phyloP scores from a whole-genome alignment of 2,329 filamentous ascomycete genomes.

The Stylonectria norvegica region DNA sequence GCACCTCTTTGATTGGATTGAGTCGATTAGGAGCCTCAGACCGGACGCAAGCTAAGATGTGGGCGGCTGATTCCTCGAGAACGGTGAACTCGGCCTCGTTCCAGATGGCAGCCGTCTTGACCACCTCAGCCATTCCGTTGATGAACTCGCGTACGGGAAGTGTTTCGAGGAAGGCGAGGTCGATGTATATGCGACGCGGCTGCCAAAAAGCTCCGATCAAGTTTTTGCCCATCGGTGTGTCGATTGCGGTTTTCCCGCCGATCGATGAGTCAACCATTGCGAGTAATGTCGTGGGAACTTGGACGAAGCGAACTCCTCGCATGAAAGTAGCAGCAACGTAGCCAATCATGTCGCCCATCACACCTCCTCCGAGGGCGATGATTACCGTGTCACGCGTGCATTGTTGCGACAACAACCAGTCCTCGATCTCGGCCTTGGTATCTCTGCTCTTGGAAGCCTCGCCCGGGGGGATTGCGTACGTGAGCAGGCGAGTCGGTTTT shows the following conservation, averaged over 20 bases:
- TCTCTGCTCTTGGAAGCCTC: slow-evolving; percentile 91
- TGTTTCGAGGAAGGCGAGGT: slow-evolving; percentile 86
- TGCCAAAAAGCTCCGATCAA: slow-evolving; percentile 96
- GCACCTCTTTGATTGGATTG: slow-evolving; percentile 63
- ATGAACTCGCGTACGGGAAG: slow-evolving; percentile 89
- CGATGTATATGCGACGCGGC: slow-evolving; percentile 88
- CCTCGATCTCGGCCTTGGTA: slow-evolving; percentile 93
- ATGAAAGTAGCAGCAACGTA: slow-evolving; percentile 98
- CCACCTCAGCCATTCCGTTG: slow-evolving; percentile 97
- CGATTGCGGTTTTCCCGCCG: slow-evolving; percentile 96
- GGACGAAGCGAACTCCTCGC: slow-evolving; percentile 92
- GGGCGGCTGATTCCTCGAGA: slow-evolving; percentile 75
- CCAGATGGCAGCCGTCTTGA: slow-evolving; percentile 98
- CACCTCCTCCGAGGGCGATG: slow-evolving; percentile 89
- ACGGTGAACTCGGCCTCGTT: slow-evolving; percentile 81
- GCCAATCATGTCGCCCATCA: slow-evolving; percentile 97
- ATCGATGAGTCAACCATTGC: slow-evolving; percentile 99
- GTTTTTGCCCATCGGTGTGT: slow-evolving; percentile 94
- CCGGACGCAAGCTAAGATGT: slow-evolving; percentile 56
- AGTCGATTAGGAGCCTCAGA: slow-evolving; percentile 53
- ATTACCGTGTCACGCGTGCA: slow-evolving; percentile 95
- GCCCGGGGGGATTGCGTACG: slow-evolving; percentile 82
- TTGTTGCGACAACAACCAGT: slow-evolving; percentile 91
- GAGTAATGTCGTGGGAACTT: slow-evolving; percentile 90
- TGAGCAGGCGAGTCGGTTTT: slow-evolving; percentile 64